Evolutionary conservation across 2,329 filamentous ascomycete species (phyloP).

Genomic region (Pseudocercospora musae): DNA sequence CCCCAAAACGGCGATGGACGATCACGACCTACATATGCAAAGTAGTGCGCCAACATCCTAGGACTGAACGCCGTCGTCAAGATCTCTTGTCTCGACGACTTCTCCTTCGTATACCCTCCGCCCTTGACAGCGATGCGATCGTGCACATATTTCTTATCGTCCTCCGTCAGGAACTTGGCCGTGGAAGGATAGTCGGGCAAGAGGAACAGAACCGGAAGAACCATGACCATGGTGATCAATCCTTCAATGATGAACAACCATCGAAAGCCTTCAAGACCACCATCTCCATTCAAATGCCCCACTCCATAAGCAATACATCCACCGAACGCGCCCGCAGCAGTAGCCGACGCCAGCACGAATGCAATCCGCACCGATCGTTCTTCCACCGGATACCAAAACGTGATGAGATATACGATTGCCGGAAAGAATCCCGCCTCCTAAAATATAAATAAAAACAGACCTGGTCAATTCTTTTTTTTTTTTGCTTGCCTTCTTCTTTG

Average conservation of each 20-base stretch:
- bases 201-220: constrained; percentile 27
- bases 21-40: constrained; percentile 28
- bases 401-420: constrained; percentile 26
- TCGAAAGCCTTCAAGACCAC: constrained; percentile 43
- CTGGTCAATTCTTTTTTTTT: too few relatives aligned
- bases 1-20: neutral
- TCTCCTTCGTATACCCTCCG: constrained; percentile 39
- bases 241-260: constrained; percentile 41
- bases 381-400: constrained; percentile 55
- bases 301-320: constrained; percentile 60
- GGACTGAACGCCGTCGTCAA: constrained; percentile 38
- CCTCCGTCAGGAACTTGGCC: constrained; percentile 28
- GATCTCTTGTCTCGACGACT: constrained; percentile 37
- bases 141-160: constrained; percentile 29
- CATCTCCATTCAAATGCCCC: constrained; percentile 50
- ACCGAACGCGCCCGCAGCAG: constrained; percentile 53
- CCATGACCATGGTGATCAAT: constrained; percentile 26
- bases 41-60: constrained; percentile 40
- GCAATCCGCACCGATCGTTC: constrained; percentile 59
- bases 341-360: constrained; percentile 53
- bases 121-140: constrained; percentile 31
- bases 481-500: too few relatives aligned
- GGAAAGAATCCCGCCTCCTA: constrained; percentile 36
- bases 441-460: too few relatives aligned
- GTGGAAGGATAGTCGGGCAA: constrained; percentile 32